phyloP scores from a whole-genome alignment of 2,329 filamentous ascomycete genomes.

The Microdochium paspali region DNA sequence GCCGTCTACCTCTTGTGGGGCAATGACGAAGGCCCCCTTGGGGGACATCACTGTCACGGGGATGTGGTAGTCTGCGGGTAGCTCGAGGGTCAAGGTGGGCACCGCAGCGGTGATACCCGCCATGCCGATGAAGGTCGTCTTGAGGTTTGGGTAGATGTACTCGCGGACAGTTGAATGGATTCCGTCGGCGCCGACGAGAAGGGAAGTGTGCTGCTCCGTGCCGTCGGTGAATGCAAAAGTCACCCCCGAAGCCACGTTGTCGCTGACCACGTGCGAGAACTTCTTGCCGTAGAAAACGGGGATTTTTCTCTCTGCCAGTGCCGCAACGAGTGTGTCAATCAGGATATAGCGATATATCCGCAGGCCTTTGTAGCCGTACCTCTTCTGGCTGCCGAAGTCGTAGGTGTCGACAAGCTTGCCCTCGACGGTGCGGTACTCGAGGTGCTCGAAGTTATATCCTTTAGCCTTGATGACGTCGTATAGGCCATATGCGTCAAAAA shows the following conservation, averaged over 20 bases:
- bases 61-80: conserved; percentile 23
- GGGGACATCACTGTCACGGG: conserved; percentile 32
- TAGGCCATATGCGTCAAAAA: conserved; percentile 40
- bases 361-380: conserved; percentile 42
- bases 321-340: conserved; percentile 34
- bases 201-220: conserved; percentile 21
- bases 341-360: conserved; percentile 44
- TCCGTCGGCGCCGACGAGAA: conserved; percentile 49
- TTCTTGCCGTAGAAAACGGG: conserved; percentile 35
- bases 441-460: conserved; percentile 40
- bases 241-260: conserved; percentile 25
- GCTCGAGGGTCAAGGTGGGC: conserved; percentile 24
- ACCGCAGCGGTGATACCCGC: conserved; percentile 23
- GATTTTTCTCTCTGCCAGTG: conserved; percentile 29
- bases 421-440: conserved; percentile 32
- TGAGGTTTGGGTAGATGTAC: conserved; percentile 37
- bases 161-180: conserved; percentile 47
- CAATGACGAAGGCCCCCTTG: conserved; percentile 38
- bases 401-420: conserved; percentile 26
- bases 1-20: conserved; percentile 36
- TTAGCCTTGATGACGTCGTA: conserved; percentile 32
- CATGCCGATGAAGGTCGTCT: conserved; percentile 40
- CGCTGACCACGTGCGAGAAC: conserved; percentile 30
- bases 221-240: conserved; percentile 38
- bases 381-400: conserved; percentile 34